Percentiles rank a stretch among this genome's conserved stretches.
Evolutionary conservation across 2,329 filamentous ascomycete genomes (phyloP).

Genomic region (Zasmidium angulare): DNA sequence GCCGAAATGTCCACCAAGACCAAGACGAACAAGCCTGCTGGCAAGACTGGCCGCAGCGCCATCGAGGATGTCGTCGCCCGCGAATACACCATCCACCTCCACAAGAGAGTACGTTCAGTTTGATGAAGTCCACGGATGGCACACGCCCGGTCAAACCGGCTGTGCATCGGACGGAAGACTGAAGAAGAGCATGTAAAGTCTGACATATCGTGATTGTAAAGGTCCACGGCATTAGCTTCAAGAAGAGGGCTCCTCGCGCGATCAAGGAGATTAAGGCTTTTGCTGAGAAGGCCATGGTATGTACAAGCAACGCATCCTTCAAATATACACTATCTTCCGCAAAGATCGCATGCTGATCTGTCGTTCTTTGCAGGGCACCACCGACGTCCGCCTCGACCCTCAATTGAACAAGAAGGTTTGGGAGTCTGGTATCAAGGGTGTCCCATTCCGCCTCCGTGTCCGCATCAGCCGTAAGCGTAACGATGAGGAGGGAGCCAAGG

Average conservation of each 20-base stretch:
- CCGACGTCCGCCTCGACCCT: slow-evolving; percentile 96
- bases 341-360: slow-evolving; percentile 9
- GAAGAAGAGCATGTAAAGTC: slow-evolving; percentile 44
- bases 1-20: slow-evolving; percentile 43
- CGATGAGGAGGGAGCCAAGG: slow-evolving; percentile 98
- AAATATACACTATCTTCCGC: background rate
- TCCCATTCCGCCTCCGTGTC: slow-evolving; percentile 93
- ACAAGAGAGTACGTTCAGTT: slow-evolving; percentile 94
- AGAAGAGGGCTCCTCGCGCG: slow-evolving; percentile 97
- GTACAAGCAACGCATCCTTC: slow-evolving; percentile 41
- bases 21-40: slow-evolving; percentile 60
- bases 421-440: slow-evolving; percentile 98
- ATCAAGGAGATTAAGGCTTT: slow-evolving; percentile 99
- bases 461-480: slow-evolving; percentile 99
- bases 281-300: slow-evolving; percentile 92
- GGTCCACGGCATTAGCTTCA: slow-evolving; percentile 97
- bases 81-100: slow-evolving; percentile 99
- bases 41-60: slow-evolving; percentile 83
- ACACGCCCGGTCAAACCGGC: slow-evolving; percentile 20
- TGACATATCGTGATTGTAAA: slow-evolving; percentile 47
- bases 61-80: slow-evolving; percentile 98
- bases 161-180: slow-evolving; percentile 67
- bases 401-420: slow-evolving; percentile 99
- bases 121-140: slow-evolving; percentile 68
- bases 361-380: slow-evolving; percentile 69